Evolutionary conservation across 495 filamentous ascomycete genomes (phyloP), one percentile per base, ranked within the genome.

Genomic region (Sabuloglossum arenarium): DNA sequence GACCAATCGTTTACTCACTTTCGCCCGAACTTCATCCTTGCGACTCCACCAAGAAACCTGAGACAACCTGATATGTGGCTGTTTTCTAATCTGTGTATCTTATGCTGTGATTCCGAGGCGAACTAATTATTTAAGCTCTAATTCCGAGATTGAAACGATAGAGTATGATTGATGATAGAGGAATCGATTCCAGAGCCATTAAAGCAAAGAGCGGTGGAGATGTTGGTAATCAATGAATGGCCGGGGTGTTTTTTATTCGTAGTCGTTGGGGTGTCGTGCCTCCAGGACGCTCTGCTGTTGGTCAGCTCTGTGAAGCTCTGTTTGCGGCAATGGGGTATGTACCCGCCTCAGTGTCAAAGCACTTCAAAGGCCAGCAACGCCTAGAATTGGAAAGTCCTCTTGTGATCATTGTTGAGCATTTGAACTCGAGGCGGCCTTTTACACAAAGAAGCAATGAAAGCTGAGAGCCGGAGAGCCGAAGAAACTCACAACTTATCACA

Each of bases 11-110:
- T 23, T 11, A 42, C 66, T 58, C 68, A 77, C 74, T 81, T 86
- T 70, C 76, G 79, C 53, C 85, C 84, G 63, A 90, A 90, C 72
- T 90, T 90, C 85, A 90, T 89, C 0, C 53, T 71, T 12, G 51
- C 51, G 29, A 23, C 19, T 8, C 8, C 24, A 31, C 23, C 32
- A 11, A 23, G 21, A 49, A 3, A 24, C 45, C 23, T 24, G 3
- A 4, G 25, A 49, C 23, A 49, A 24, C 23, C 19, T 24, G 45
- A 39, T 39, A 16, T 39, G 34, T 39, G 34, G 8, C 16, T 8
- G 25, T 49, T 4, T 49, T 49, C 21, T 28, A 49, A 24, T 49
- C 45, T n/a, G 21, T 25, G 2, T 25, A 28, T 49, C 3, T 25
- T 39, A 16, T 16, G 16, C 8, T 39, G 34, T 16, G 16, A 39